These are phyloP conservation scores for Boeremia exigua DNA, from an alignment of 2,329 filamentous ascomycete species.

Conservation along the genomic window DNA sequence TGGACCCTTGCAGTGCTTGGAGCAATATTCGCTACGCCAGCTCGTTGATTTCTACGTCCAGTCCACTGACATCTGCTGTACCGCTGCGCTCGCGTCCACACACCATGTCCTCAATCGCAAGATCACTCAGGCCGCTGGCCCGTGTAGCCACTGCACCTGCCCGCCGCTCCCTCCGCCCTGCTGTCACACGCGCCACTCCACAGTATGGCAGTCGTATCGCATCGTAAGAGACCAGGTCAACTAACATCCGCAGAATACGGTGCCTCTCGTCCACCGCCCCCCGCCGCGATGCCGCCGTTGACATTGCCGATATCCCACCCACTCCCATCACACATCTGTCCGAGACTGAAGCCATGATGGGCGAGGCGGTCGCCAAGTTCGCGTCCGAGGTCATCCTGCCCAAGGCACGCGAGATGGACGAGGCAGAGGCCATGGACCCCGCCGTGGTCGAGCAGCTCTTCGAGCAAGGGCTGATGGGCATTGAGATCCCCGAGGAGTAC, in stretches of 20 bases:
- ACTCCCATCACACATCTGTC: slow-evolving; percentile 93
- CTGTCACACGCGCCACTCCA: slow-evolving; percentile 35
- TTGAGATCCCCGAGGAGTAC: slow-evolving; percentile 97
- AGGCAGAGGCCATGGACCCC: slow-evolving; percentile 92
- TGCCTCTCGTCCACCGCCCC: slow-evolving; percentile 54
- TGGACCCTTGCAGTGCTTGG: neutral
- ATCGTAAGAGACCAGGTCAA: neutral
- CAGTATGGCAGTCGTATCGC: slow-evolving; percentile 31
- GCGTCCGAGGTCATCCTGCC: slow-evolving; percentile 87
- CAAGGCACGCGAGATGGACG: slow-evolving; percentile 96
- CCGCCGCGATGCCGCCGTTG: slow-evolving; percentile 46
- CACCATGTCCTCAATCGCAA: slow-evolving; percentile 42
- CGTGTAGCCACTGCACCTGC: slow-evolving; percentile 38
- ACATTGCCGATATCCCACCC: slow-evolving; percentile 77
- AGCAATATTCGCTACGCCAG: no score
- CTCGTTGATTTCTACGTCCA: no score
- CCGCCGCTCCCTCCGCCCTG: slow-evolving; percentile 34
- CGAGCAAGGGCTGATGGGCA: slow-evolving; percentile 95
- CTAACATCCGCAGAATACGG: slow-evolving; percentile 36
- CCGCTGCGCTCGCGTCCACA: neutral
- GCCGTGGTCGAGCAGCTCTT: slow-evolving; percentile 89
- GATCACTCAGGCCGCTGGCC: slow-evolving; percentile 38
- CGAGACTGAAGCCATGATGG: slow-evolving; percentile 88
- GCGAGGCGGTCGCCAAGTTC: slow-evolving; percentile 88
- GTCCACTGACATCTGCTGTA: neutral